Evolutionary conservation across 2,329 filamentous ascomycete species (phyloP), one percentile per base, ranked within the genome.

Genomic region (Microsporum ferrugineum): DNA sequence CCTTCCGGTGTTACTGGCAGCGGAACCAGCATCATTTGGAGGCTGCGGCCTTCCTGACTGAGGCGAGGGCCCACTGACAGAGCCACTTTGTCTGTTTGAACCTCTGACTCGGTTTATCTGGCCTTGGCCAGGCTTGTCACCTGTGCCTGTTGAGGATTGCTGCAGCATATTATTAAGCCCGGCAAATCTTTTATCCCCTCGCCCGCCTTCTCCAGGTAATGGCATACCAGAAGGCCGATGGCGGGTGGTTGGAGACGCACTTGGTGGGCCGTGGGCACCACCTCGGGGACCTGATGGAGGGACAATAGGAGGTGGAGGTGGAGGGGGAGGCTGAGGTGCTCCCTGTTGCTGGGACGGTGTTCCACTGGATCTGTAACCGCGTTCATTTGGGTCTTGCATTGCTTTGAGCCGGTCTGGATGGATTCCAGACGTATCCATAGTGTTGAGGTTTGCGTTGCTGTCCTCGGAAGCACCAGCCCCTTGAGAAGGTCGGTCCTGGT

Each of bases 391-490:
- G 4, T 68, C 65, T 62, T 74, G 73, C 38, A 78, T 72, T 41
- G 76, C 74, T 45, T 75, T 77, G 53, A 82, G 69, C 41, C 81
- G 76, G 66, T 82, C 81, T 8, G 81, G 81, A 67, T 83, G 81
- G 53, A 84, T 76, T 36, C 80, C 79, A 27, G 73, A 70, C 14
- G 73, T 69, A 39, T 78, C 75, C 47, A 70, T 65, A 36, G 65
- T 67, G 7, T 71, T 71, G 8, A 68, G 58, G 34, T 71, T 68
- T 5, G 73, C 69, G 45, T 74, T 71, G 14, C 74, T 68, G 36
- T 57, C 55, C 3, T 43, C 55, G 5, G 36, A 12, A 7, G 36
- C 23, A 5, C 34, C 17, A 10, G 68, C 61, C 10, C 53, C 62
- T 39, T 60, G 61, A 45, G 68, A 49, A 29, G 63, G 60, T 6